These are phyloP conservation scores for Rhodotorula diobovata DNA, from an alignment of 768 basidiomycete genomes.

Conservation along the genomic window DNA sequence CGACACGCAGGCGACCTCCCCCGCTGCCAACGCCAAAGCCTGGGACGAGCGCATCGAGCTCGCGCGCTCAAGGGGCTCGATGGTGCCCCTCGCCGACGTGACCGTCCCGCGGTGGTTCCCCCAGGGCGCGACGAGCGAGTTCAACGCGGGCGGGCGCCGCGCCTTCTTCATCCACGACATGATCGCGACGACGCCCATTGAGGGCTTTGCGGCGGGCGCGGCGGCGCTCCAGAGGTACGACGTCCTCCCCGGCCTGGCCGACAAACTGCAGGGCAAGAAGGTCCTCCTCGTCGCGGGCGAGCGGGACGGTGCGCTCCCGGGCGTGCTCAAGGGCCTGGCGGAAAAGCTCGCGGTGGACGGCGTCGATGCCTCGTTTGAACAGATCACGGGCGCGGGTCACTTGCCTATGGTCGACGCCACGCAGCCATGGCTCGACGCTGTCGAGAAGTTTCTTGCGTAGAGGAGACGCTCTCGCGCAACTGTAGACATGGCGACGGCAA, in stretches of 20 bases:
- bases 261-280: conserved; percentile 40
- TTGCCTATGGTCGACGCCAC: conserved; percentile 46
- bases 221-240: conserved; percentile 47
- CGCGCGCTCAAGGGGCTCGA: conserved; percentile 39
- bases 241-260: conserved; percentile 40
- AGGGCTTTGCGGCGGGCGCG: conserved; percentile 45
- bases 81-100: conserved; percentile 43
- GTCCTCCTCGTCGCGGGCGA: conserved; percentile 46
- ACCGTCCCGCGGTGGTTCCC: conserved; percentile 48
- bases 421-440: conserved; percentile 32
- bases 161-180: conserved; percentile 40
- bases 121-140: conserved; percentile 35
- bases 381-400: conserved; percentile 43
- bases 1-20: conserved; percentile 47
- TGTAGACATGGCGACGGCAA: not conserved
- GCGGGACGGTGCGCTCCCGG: conserved; percentile 46
- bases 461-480: not conserved
- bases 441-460: conserved; percentile 31
- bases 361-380: conserved; percentile 39
- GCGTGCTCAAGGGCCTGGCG: conserved; percentile 39
- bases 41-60: conserved; percentile 48
- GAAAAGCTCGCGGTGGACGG: conserved; percentile 41
- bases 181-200: conserved; percentile 41
- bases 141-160: conserved; percentile 36
- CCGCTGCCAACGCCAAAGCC: conserved; percentile 45